These are phyloP conservation scores for Ogataea saltuana DNA, from an alignment of 805 yeast genomes.

Conservation along the genomic window DNA sequence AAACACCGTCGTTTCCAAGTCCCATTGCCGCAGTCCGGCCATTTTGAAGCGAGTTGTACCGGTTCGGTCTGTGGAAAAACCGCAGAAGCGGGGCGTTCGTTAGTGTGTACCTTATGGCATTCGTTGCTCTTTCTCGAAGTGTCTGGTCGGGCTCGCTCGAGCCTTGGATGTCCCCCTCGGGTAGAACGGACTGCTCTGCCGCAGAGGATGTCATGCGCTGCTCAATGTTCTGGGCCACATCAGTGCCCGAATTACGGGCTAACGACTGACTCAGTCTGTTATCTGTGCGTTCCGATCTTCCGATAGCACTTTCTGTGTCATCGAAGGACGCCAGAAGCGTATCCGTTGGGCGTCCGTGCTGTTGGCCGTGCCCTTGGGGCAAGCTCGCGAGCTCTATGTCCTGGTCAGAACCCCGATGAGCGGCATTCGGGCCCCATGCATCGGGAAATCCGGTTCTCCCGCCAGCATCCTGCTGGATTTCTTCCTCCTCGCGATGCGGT, in stretches of 20 bases:
- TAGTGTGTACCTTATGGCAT: slow-evolving; percentile 16
- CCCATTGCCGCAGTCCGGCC: slow-evolving; percentile 30
- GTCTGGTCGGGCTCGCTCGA: background rate
- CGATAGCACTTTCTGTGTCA: slow-evolving; percentile 1
- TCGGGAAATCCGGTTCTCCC: too few relatives aligned
- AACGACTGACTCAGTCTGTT: slow-evolving; percentile 4
- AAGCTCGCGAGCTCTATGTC: slow-evolving; percentile 7
- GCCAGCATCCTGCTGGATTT: too few relatives aligned
- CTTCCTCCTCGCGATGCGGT: too few relatives aligned
- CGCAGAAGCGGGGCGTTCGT: slow-evolving; percentile 35
- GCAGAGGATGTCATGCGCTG: slow-evolving; percentile 5
- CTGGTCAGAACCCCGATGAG: too few relatives aligned
- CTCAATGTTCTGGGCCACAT: slow-evolving; percentile 9
- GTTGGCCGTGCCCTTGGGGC: background rate
- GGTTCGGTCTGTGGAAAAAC: slow-evolving; percentile 25
- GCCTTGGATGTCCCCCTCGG: background rate
- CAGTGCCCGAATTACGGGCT: background rate
- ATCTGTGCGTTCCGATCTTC: slow-evolving; percentile 1
- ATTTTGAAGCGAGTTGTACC: slow-evolving; percentile 26
- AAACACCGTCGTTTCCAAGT: slow-evolving; percentile 78
- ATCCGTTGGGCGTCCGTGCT: background rate
- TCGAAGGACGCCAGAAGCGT: slow-evolving; percentile 5
- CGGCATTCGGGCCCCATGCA: too few relatives aligned
- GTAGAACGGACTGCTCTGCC: background rate
- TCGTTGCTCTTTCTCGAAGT: slow-evolving; percentile 13